Base-by-base conservation (phyloP, 345 rosid species). In the Hibiscus trionum region DNA sequence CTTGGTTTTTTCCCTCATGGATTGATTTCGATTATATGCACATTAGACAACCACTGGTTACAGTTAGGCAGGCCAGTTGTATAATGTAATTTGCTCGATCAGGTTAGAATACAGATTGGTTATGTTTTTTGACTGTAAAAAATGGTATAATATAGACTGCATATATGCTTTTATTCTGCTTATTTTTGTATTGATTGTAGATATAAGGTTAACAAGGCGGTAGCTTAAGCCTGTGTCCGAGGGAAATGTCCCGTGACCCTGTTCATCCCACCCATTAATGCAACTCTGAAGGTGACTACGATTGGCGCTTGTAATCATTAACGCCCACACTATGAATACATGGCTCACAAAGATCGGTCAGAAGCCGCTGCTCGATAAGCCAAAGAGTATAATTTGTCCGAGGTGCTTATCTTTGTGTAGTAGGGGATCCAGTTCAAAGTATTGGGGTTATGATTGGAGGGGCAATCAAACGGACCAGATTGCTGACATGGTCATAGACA, bases 361-460 rank as follows among this genome's bases (percentile, higher is more conserved):
- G 42, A 37, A 1, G 42, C 35, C 42, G 42, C 42, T 37, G 42
- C 42, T 37, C 42, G 42, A 37, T 37, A 37, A 11, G 16, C 4
- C 15, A 47, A 2, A 3, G 49, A 46, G 14, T 46, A 46, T 46
- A 46, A 10, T 46, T 46, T 27, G 42, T 61, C 29, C 60, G 49
- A 24, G 47, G 75, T 26, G 58, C 75, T 24, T 61, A 72, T 31
- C 66, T 72, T 21, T 67, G 61, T n/a, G 68, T 72, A 24, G 47
- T 72, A 2, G 67, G 68, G 24, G 75, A 60, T 46, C 61, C 67
- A 14, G 27, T 72, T 44, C 75, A 72, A 26, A 72, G 75, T 10
- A 60, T 61, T 60, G 75, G 75, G 27, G 75, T 72, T 8, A 61
- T 72, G 75, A 72, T 72, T 27, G 75, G 75, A 15, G 68, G 17